Conservation (phyloP, 2,329 filamentous ascomycete species). For the Epichloe hybrida region DNA sequence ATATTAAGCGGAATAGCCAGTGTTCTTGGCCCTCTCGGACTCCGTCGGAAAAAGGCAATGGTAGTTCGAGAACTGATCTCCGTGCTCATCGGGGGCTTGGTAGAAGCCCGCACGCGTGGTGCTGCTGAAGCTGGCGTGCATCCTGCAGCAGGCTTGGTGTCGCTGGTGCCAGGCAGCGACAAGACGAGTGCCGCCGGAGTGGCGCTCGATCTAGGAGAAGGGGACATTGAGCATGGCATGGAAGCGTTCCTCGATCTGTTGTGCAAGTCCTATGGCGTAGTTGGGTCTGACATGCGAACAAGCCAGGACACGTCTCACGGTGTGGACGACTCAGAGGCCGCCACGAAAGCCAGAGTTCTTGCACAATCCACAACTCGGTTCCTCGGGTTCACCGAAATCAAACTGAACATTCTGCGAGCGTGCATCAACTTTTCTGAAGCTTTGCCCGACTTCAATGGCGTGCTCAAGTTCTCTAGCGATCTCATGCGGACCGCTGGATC, state of each 20-base stretch:
- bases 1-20: slow-evolving; percentile 77
- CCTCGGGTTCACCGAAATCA: slow-evolving; percentile 69
- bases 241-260: slow-evolving; percentile 48
- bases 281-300: slow-evolving; percentile 30
- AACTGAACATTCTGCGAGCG: slow-evolving; percentile 75
- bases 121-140: slow-evolving; percentile 95
- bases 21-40: slow-evolving; percentile 66
- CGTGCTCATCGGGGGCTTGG: slow-evolving; percentile 68
- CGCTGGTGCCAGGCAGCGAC: slow-evolving; percentile 44
- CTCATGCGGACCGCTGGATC: slow-evolving; percentile 71
- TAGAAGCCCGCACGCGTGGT: slow-evolving; percentile 82
- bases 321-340: slow-evolving; percentile 35
- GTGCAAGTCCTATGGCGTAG: slow-evolving; percentile 51
- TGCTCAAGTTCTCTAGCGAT: slow-evolving; percentile 77
- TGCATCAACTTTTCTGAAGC: slow-evolving; percentile 92
- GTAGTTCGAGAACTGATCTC: slow-evolving; percentile 75
- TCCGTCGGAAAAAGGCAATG: slow-evolving; percentile 82
- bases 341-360: slow-evolving; percentile 43
- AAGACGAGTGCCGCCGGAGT: slow-evolving; percentile 37
- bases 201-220: slow-evolving; percentile 45
- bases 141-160: slow-evolving; percentile 74
- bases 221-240: slow-evolving; percentile 53
- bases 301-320: slow-evolving; percentile 12
- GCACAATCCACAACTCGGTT: slow-evolving; percentile 43
- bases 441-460: slow-evolving; percentile 77